Conservation (phyloP, 2,329 filamentous ascomycete genomes). For the Penicillium sp. region DNA sequence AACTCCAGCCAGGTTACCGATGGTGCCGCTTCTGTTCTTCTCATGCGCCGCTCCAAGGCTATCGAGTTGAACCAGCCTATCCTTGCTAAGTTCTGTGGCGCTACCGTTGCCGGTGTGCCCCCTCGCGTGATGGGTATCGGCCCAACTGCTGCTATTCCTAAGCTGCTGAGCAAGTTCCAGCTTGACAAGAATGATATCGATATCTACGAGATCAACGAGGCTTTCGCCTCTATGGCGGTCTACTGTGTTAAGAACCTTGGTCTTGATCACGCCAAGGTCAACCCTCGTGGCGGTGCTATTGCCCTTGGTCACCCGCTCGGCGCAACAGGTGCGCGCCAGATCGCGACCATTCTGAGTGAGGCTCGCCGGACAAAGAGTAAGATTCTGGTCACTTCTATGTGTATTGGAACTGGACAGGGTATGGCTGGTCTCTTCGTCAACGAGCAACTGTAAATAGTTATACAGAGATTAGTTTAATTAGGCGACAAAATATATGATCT, state of each 20-base stretch:
- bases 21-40: constrained; percentile 74
- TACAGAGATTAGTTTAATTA: not conserved
- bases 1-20: constrained; percentile 95
- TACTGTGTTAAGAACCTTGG: constrained; percentile 70
- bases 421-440: constrained; percentile 61
- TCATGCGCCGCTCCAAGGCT: constrained; percentile 91
- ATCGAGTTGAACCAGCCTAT: constrained; percentile 81
- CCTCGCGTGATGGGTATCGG: constrained; percentile 93
- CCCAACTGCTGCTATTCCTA: constrained; percentile 55
- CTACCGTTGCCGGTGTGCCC: constrained; percentile 79
- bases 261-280: constrained; percentile 63
- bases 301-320: constrained; percentile 85
- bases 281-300: constrained; percentile 87
- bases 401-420: constrained; percentile 58
- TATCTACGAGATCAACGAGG: constrained; percentile 90
- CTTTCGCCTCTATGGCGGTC: constrained; percentile 94
- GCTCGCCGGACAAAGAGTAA: constrained; percentile 76
- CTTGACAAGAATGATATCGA: constrained; percentile 75
- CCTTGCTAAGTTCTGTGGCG: constrained; percentile 85
- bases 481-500: not conserved
- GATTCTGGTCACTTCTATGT: constrained; percentile 88
- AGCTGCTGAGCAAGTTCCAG: constrained; percentile 73
- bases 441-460: constrained; percentile 43
- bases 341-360: constrained; percentile 84
- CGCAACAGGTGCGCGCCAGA: constrained; percentile 78